phyloP scores from a whole-genome alignment of 495 filamentous ascomycete genomes.

The Tuber melanosporum region DNA sequence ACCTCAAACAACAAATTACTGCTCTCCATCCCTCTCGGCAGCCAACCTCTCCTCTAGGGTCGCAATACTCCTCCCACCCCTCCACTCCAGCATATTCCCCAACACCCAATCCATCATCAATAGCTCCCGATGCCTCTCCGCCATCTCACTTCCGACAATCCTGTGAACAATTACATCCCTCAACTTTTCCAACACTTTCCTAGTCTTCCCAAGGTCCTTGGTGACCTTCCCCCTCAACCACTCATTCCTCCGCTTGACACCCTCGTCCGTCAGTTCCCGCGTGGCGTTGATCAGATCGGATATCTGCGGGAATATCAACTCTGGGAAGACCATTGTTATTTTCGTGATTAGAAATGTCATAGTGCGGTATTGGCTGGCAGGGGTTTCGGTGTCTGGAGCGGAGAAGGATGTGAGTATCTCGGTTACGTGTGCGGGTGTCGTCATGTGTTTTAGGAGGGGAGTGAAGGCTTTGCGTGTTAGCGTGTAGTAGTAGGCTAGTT shows the following conservation, averaged over 20 bases:
- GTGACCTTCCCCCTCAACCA: not conserved
- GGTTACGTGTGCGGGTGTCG: not conserved
- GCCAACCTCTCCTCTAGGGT: not conserved
- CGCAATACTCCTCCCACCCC: not conserved
- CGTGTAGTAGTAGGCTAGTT: not conserved
- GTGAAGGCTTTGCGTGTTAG: not conserved
- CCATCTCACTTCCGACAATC: not conserved
- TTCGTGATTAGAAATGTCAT: not conserved
- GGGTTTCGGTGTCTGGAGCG: not conserved
- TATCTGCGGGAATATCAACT: not conserved
- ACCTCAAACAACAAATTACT: not conserved
- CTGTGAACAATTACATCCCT: not conserved
- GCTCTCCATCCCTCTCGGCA: not conserved
- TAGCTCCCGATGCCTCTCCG: not conserved
- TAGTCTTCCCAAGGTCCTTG: not conserved
- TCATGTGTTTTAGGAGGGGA: slow-evolving; percentile 1
- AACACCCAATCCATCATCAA: not conserved
- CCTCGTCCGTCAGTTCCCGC: not conserved
- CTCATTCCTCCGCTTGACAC: not conserved
- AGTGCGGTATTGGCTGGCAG: not conserved
- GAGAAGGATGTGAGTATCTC: not conserved
- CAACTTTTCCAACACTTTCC: not conserved
- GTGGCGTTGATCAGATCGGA: not conserved
- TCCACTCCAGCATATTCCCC: not conserved
- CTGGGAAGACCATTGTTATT: not conserved